Conservation (phyloP, 2,329 filamentous ascomycete genomes). For the Venturia oleaginea region DNA sequence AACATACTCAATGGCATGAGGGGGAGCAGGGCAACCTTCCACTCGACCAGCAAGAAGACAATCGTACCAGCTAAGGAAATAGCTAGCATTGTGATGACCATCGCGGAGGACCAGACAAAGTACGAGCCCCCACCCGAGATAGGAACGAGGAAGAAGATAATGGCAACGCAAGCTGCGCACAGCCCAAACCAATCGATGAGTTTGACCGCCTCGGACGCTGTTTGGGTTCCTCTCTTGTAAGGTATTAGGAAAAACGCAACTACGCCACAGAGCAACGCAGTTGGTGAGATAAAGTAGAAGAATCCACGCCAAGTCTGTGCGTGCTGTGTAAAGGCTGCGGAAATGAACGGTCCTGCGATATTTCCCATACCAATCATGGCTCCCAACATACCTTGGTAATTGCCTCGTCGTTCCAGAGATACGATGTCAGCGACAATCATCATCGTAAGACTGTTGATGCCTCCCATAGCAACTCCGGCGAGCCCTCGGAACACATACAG, state of each 20-base stretch:
- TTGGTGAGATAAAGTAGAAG: slow-evolving; percentile 42
- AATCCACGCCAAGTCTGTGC: slow-evolving; percentile 35
- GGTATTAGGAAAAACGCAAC: slow-evolving; percentile 41
- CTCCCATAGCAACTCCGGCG: slow-evolving; percentile 53
- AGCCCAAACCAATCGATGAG: slow-evolving; percentile 54
- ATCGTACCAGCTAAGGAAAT: slow-evolving; percentile 39
- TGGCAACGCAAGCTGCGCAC: slow-evolving; percentile 44
- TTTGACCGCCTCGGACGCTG: slow-evolving; percentile 38
- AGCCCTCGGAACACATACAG: slow-evolving; percentile 54
- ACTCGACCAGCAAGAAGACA: slow-evolving; percentile 46
- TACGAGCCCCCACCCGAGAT: slow-evolving; percentile 52
- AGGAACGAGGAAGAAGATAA: slow-evolving; percentile 54
- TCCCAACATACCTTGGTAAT: slow-evolving; percentile 39
- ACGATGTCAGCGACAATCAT: slow-evolving; percentile 55
- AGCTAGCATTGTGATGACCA: slow-evolving; percentile 51
- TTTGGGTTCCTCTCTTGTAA: slow-evolving; percentile 39
- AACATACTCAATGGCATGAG: slow-evolving; percentile 50
- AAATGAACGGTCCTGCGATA: slow-evolving; percentile 31
- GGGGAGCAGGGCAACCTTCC: slow-evolving; percentile 45
- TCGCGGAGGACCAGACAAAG: slow-evolving; percentile 46
- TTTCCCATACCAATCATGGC: slow-evolving; percentile 33
- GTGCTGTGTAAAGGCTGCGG: slow-evolving; percentile 35
- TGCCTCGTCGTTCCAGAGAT: slow-evolving; percentile 49
- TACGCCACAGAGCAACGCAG: slow-evolving; percentile 31
- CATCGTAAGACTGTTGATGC: slow-evolving; percentile 43